Base-by-base conservation (phyloP, 495 filamentous ascomycete genomes). In the Patellaria atrata region DNA sequence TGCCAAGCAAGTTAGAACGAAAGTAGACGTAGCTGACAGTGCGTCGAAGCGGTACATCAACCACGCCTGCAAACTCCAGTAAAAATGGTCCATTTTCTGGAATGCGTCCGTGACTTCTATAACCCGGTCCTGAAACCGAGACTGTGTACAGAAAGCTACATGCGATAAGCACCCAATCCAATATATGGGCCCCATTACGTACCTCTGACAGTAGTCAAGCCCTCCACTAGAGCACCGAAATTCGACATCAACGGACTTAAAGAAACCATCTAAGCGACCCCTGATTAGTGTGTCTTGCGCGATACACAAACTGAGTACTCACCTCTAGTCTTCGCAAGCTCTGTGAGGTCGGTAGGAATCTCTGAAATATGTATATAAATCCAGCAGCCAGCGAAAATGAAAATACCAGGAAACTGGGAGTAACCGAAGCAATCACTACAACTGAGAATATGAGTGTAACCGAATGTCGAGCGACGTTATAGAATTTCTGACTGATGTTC, bases 81-180 rank as follows among this genome's bases (percentile, higher is more conserved):
- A 91, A 57, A 91, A 84, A 54, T 91, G 82, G 48, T 91, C 82
- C 77, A 86, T 85, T 43, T 81, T 83, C 53, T 87, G 82, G 54
- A 91, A 91, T 2, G 68, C 68, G 53, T 91, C 82, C 0, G 78
- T 78, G 13, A 79, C 79, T 3, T 62, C 62, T 26, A 91, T 78
- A 37, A 84, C 76, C 15, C 73, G 65, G 35, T 67, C 63, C 45
- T 89, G 81, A 44, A 89, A 92, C 29, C 75, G 73, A 10, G 63
- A 55, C 45, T 85, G 73, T 4, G 75, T 79, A 27, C 62, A 67
- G 51, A 82, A 86, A 0, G 83, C 74, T 24, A 79, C 70, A 11
- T 20, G n/a, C n/a, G 13, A 6, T 18, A 16, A 5, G 11, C 29
- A 3, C 13, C 9, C 3, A 27, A 8, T 9, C 9, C 7, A 27